A percentile compares a stretch with the other conserved stretches of the same genome.
Conservation (phyloP, 257 asterid genomes). For the Apocynum venetum region DNA sequence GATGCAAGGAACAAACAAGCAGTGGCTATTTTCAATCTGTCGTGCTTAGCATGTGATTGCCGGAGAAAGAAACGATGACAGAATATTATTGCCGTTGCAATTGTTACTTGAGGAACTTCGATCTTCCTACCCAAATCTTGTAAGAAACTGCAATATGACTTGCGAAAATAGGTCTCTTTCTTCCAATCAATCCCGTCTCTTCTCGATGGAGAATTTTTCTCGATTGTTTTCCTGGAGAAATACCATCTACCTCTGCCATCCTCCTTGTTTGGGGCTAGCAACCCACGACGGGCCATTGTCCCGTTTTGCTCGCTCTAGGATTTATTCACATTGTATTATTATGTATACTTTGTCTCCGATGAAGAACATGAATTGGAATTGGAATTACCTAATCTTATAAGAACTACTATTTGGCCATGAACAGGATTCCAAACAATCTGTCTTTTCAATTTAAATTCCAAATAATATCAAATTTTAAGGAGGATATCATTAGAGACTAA, state of each 20-base stretch:
- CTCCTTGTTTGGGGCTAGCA: too few species aligned
- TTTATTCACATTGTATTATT: too few species aligned
- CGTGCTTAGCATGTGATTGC: conserved; percentile 34
- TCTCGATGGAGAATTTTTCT: conserved; percentile 82
- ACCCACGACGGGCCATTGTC: too few species aligned
- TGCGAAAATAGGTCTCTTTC: conserved; percentile 76
- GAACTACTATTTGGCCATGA: too few species aligned
- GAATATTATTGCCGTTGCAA: conserved; percentile 32
- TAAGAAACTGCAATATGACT: conserved; percentile 69
- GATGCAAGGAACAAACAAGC: conserved; percentile 86
- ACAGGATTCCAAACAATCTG: too few species aligned
- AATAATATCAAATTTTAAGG: too few species aligned
- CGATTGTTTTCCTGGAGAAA: conserved; percentile 31
- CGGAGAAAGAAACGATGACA: conserved; percentile 42
- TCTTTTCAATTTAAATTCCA: too few species aligned
- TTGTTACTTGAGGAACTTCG: conserved; percentile 54
- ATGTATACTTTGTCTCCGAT: too few species aligned
- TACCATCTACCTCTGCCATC: conserved; percentile 25
- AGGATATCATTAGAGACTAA: too few species aligned
- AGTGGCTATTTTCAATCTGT: conserved; percentile 60
- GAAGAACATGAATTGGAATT: too few species aligned
- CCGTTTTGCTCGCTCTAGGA: too few species aligned
- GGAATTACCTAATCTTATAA: too few species aligned
- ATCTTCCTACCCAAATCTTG: conserved; percentile 90
- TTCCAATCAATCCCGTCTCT: conserved; percentile 69